Percentiles rank a stretch among this genome's conserved stretches.
These are phyloP conservation scores for Cercospora sp. DNA, from an alignment of 2,329 filamentous ascomycete species.

Conservation along the genomic window DNA sequence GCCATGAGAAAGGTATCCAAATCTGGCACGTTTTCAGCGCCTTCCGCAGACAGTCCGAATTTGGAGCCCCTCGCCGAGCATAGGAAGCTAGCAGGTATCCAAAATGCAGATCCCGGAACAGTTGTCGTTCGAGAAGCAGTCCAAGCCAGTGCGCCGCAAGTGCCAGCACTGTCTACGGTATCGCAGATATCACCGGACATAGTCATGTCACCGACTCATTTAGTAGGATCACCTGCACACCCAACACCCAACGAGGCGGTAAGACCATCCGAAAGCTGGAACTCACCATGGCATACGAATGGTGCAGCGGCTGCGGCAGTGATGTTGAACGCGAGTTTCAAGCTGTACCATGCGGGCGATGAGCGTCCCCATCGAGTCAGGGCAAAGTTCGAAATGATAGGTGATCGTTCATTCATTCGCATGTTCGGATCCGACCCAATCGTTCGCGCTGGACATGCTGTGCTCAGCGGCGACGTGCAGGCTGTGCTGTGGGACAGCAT, in stretches of 20 bases:
- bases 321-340: neutral
- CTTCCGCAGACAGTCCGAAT: neutral
- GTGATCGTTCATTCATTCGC: neutral
- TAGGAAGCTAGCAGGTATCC: neutral
- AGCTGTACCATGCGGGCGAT: conserved; percentile 9
- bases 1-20: conserved; percentile 5
- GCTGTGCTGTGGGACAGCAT: conserved; percentile 19
- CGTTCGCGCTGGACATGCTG: conserved; percentile 21
- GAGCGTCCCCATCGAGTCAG: neutral
- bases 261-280: neutral
- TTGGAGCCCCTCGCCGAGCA: neutral
- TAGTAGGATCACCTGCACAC: neutral
- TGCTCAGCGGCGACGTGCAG: conserved; percentile 25
- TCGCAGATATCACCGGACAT: neutral
- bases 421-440: conserved; percentile 17
- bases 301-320: neutral
- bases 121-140: neutral
- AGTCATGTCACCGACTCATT: neutral
- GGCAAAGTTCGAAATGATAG: neutral
- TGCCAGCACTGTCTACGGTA: neutral
- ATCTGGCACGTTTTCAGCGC: neutral
- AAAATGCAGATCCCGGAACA: neutral
- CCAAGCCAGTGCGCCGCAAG: neutral
- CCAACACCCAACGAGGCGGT: neutral
- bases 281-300: neutral